Evolutionary conservation across 305 asterid species (phyloP).

Genomic region (Solanum hybrid): DNA sequence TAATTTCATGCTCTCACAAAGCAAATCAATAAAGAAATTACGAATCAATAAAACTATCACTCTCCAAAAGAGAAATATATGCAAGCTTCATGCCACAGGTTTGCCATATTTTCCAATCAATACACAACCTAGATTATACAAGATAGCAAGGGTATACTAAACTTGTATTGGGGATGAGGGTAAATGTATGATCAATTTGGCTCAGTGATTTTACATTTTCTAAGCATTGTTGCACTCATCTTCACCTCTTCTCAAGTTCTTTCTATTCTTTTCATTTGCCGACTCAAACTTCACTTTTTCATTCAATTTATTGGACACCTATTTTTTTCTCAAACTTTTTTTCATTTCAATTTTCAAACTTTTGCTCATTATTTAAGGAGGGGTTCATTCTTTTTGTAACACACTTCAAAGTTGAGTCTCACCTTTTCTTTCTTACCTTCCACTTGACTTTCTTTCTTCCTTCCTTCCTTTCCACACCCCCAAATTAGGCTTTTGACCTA

Average conservation of each 20-base stretch:
- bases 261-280: no score
- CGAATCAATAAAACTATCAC: background rate
- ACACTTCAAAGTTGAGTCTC: background rate
- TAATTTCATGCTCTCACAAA: background rate
- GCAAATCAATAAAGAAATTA: background rate
- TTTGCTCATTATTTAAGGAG: background rate
- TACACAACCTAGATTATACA: background rate
- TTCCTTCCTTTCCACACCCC: background rate
- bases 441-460: background rate
- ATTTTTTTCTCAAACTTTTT: no score
- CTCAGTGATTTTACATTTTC: background rate
- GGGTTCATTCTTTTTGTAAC: background rate
- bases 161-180: background rate
- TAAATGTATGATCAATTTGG: no score
- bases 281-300: no score
- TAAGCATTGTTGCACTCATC: background rate
- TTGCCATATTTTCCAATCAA: background rate
- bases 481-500: background rate
- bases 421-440: background rate
- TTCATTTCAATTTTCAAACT: no score
- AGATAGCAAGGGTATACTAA: background rate
- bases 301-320: no score
- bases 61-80: background rate
- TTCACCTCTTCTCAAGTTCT: background rate
- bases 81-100: background rate